Percentiles rank a stretch among this genome's conserved stretches.
Conservation (phyloP, 305 asterid genomes). For the Rubia tinctorum region DNA sequence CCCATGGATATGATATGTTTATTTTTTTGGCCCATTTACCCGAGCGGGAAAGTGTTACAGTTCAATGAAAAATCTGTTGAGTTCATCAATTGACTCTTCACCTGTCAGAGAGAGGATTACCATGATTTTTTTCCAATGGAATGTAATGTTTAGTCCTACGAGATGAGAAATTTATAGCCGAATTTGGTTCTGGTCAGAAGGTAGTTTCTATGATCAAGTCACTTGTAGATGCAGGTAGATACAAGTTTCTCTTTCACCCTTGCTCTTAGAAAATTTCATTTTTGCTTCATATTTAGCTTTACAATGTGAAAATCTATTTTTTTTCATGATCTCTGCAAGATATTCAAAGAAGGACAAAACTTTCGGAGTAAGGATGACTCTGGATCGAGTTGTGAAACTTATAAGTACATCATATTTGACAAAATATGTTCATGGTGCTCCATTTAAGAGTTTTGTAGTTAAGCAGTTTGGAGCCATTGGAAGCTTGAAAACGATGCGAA, state of each 20-base stretch:
- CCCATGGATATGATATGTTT: too few relatives aligned
- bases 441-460: conserved; percentile 81
- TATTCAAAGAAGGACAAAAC: conserved; percentile 83
- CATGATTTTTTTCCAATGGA: conserved; percentile 79
- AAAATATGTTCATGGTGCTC: conserved; percentile 94
- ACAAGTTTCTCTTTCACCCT: conserved; percentile 36
- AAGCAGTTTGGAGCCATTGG: conserved; percentile 93
- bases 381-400: conserved; percentile 44
- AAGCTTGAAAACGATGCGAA: conserved; percentile 76
- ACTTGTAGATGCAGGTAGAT: conserved; percentile 85
- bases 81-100: conserved; percentile 80
- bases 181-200: conserved; percentile 82
- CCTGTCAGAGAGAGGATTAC: conserved; percentile 96
- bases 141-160: conserved; percentile 89
- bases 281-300: conserved; percentile 26
- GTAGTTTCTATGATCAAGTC: conserved; percentile 64
- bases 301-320: conserved; percentile 58
- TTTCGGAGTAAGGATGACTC: conserved; percentile 45
- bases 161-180: conserved; percentile 69
- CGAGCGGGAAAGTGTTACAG: conserved; percentile 64
- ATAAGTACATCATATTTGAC: conserved; percentile 52
- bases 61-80: conserved; percentile 81
- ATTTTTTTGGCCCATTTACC: conserved; percentile 13
- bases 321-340: conserved; percentile 74
- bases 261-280: conserved; percentile 3